Evolutionary conservation across 164 flowering plant species (phyloP).

Genomic region (Platanus orientalis): DNA sequence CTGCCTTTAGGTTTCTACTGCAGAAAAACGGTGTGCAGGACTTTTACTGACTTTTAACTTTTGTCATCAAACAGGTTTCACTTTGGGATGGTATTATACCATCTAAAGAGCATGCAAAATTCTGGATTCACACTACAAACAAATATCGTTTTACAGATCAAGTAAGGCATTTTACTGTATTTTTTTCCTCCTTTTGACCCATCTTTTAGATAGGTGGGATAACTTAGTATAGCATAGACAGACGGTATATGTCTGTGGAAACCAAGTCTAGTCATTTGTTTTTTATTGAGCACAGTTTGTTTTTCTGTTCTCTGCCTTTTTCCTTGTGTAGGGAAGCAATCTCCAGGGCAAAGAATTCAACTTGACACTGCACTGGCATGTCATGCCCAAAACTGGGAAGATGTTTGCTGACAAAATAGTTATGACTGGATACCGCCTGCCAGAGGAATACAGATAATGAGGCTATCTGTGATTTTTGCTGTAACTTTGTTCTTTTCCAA

Average conservation of each 20-base stretch:
- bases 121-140: constrained; percentile 65
- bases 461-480: not conserved
- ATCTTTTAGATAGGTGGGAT: too few species aligned
- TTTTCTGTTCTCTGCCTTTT: not conserved
- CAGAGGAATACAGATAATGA: constrained; percentile 62
- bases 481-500: not conserved
- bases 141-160: constrained; percentile 83
- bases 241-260: too few species aligned
- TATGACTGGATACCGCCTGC: constrained; percentile 73
- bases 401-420: constrained; percentile 85
- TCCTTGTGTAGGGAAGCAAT: constrained; percentile 59
- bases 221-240: too few species aligned
- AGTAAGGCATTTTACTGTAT: constrained; percentile 25
- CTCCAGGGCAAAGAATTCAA: constrained; percentile 75
- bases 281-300: not conserved
- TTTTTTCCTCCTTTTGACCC: not conserved
- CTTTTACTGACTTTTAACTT: not conserved
- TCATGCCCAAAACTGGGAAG: constrained; percentile 98
- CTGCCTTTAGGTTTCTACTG: not conserved
- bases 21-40: not conserved
- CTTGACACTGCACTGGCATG: constrained; percentile 91
- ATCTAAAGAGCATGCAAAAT: constrained; percentile 72
- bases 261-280: too few species aligned
- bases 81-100: constrained; percentile 83
- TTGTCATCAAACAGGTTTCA: constrained; percentile 26